Conservation (phyloP, 371 early-diverging fungal species). For the Sporodiniella umbellata region DNA sequence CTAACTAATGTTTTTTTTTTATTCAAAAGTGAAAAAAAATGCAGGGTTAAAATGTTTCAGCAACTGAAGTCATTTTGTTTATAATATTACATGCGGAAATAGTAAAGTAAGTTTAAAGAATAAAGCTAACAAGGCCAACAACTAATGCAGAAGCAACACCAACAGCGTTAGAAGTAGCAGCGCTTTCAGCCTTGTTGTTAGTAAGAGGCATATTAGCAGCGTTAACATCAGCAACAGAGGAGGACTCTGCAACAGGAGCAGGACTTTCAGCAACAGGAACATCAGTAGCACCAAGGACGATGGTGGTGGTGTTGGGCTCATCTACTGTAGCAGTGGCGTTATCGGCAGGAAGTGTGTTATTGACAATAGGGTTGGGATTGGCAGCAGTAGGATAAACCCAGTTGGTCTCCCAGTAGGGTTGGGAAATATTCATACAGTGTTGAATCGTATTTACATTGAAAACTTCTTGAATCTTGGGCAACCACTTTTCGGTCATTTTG, state of each 20-base stretch:
- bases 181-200: neutral
- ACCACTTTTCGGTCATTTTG: constrained; percentile 42
- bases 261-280: constrained; percentile 1
- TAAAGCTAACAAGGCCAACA: constrained; percentile 9
- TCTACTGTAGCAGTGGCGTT: neutral
- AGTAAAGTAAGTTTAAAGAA: neutral
- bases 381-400: constrained; percentile 32
- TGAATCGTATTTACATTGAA: constrained; percentile 48
- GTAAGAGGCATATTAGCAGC: neutral
- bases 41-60: no score
- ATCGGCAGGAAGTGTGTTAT: neutral
- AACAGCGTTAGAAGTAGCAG: constrained; percentile 1
- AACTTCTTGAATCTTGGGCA: constrained; percentile 34
- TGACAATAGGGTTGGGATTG: neutral
- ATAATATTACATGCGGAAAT: no score
- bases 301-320: neutral
- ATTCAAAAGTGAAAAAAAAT: no score
- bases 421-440: constrained; percentile 47
- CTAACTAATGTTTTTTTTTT: no score
- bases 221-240: neutral
- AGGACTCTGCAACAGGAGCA: neutral
- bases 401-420: constrained; percentile 47
- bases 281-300: neutral
- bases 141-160: constrained; percentile 5
- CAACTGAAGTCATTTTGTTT: no score